phyloP scores from a whole-genome alignment of 2,329 filamentous ascomycete genomes.

The Exophiala bonariae region DNA sequence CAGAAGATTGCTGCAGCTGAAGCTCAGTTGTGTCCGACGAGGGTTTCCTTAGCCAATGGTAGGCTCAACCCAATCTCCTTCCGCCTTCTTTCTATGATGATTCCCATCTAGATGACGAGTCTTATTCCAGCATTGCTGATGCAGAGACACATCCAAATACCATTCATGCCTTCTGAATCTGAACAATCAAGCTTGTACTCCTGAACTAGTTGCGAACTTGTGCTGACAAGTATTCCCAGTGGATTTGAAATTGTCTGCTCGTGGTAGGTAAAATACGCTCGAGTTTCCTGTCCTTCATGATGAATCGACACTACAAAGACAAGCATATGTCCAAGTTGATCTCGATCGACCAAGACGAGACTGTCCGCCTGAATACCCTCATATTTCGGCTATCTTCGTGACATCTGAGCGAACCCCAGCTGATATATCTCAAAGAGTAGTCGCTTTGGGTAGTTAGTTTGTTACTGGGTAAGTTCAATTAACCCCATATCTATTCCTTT shows the following conservation, averaged over 20 bases:
- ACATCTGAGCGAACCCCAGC: no score
- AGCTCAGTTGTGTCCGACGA: no score
- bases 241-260: no score
- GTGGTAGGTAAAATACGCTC: no score
- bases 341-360: constrained; percentile 50
- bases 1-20: background rate
- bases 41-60: no score
- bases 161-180: constrained; percentile 62
- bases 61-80: constrained; percentile 1
- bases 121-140: constrained; percentile 62
- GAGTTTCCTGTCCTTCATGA: constrained; percentile 53
- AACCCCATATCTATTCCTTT: constrained; percentile 5
- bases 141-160: constrained; percentile 57
- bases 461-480: constrained; percentile 14
- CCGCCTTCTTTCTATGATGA: constrained; percentile 44
- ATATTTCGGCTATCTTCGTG: background rate
- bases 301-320: constrained; percentile 82
- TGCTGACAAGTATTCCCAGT: background rate
- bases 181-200: background rate
- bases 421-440: no score
- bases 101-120: constrained; percentile 62
- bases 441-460: no score
- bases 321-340: constrained; percentile 94
- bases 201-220: background rate
- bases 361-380: constrained; percentile 38